Percentiles rank a stretch among this genome's conserved stretches.
Conservation (phyloP, 768 basidiomycete genomes). For the Amanita pallidorosea region DNA sequence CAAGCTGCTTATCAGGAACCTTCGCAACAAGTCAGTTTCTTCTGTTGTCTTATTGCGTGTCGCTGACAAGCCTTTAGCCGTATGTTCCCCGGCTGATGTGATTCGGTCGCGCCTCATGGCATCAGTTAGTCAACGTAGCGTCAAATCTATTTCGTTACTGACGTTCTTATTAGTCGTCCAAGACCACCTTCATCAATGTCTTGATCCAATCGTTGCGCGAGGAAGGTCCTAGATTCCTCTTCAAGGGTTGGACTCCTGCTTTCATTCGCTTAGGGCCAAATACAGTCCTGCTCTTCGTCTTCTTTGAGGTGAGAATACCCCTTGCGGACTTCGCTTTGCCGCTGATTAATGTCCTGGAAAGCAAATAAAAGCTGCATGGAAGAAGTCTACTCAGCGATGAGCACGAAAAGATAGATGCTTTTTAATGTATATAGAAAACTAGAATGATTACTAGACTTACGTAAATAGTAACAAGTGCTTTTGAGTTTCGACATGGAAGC, state of each 20-base stretch:
- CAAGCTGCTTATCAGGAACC: constrained; percentile 62
- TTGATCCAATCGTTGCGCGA: constrained; percentile 49
- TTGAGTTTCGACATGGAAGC: constrained; percentile 50
- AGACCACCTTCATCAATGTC: constrained; percentile 37
- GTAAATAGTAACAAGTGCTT: not conserved
- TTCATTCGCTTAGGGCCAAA: constrained; percentile 79
- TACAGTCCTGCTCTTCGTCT: constrained; percentile 77
- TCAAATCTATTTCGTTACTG: not conserved
- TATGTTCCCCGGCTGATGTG: constrained; percentile 73
- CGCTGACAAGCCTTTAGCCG: constrained; percentile 31
- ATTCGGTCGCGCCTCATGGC: constrained; percentile 71
- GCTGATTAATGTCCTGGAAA: constrained; percentile 13
- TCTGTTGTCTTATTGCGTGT: not conserved
- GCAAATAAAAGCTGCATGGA: constrained; percentile 69
- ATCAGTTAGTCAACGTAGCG: constrained; percentile 31
- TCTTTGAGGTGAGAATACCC: constrained; percentile 51
- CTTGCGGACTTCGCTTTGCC: not conserved
- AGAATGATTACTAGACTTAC: not conserved
- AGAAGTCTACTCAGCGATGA: constrained; percentile 4
- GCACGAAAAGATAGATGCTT: too few species aligned
- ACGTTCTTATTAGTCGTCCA: constrained; percentile 31
- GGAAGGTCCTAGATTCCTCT: constrained; percentile 70
- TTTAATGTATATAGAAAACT: too few species aligned
- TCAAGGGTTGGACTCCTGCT: constrained; percentile 87
- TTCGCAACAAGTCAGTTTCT: constrained; percentile 55